Conservation (phyloP, 208 protist genomes). For the Trypanosoma mega region DNA sequence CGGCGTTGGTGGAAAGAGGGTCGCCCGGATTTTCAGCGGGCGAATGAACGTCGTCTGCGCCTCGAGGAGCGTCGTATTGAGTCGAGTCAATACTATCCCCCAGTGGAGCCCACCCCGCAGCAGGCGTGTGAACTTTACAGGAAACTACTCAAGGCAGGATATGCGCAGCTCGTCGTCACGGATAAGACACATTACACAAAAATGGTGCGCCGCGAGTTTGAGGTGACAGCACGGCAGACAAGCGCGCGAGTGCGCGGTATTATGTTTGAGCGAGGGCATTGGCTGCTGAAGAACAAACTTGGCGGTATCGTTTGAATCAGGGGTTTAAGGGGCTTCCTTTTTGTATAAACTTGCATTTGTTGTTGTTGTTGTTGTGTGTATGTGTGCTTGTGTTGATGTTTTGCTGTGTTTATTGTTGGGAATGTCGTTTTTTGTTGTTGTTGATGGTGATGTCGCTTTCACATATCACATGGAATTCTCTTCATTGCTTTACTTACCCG, state of each 20-base stretch:
- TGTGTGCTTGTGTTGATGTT: background rate
- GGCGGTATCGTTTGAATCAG: constrained; percentile 81
- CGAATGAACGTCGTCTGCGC: constrained; percentile 50
- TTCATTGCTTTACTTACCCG: too few relatives aligned
- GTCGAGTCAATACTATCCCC: constrained; percentile 38
- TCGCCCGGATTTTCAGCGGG: constrained; percentile 65
- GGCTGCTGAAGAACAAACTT: constrained; percentile 77
- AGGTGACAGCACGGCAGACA: constrained; percentile 84
- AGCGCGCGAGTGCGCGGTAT: constrained; percentile 85
- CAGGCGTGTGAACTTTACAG: constrained; percentile 72
- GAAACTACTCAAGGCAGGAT: constrained; percentile 57
- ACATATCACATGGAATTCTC: too few relatives aligned
- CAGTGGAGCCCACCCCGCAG: constrained; percentile 68
- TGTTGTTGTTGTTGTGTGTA: background rate
- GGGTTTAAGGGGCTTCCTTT: too few relatives aligned
- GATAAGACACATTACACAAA: constrained; percentile 69
- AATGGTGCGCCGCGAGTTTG: constrained; percentile 84
- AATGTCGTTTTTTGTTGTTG: background rate
- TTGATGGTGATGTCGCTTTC: background rate
- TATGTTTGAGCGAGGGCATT: constrained; percentile 89
- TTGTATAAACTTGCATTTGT: background rate
- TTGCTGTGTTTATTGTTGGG: constrained; percentile 13
- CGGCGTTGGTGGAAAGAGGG: constrained; percentile 79
- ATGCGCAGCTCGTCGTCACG: constrained; percentile 54
- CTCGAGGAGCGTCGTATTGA: constrained; percentile 72